phyloP scores from a whole-genome alignment of 169 alveolate genomes.

The Plasmodium knowlesi region DNA sequence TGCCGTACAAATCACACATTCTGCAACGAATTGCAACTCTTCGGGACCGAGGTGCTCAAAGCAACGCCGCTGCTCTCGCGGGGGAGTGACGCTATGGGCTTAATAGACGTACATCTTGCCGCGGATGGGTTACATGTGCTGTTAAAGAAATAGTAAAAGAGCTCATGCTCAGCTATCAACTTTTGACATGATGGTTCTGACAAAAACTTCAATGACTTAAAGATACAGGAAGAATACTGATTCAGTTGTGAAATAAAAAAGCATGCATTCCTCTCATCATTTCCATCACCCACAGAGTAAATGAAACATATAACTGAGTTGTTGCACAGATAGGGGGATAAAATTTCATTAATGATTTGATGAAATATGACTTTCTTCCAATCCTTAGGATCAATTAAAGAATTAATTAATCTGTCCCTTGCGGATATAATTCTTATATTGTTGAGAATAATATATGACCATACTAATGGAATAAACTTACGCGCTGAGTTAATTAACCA shows the following conservation, averaged over 20 bases:
- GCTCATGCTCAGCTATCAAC: slow-evolving; percentile 85
- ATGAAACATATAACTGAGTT: slow-evolving; percentile 82
- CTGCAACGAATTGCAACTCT: not conserved
- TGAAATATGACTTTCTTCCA: slow-evolving; percentile 87
- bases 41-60: not conserved
- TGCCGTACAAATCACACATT: not conserved
- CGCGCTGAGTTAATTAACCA: slow-evolving; percentile 88
- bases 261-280: slow-evolving; percentile 91
- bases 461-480: slow-evolving; percentile 84
- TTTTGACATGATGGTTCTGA: slow-evolving; percentile 87
- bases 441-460: slow-evolving; percentile 81
- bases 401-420: slow-evolving; percentile 85
- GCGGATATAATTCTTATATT: slow-evolving; percentile 88
- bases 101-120: not conserved
- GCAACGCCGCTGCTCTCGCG: not conserved
- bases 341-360: slow-evolving; percentile 83
- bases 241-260: slow-evolving; percentile 83
- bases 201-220: slow-evolving; percentile 87
- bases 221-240: slow-evolving; percentile 83
- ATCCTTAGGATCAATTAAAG: slow-evolving; percentile 86
- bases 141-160: slow-evolving; percentile 78
- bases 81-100: not conserved
- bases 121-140: slow-evolving; percentile 41
- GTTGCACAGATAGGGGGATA: slow-evolving; percentile 79
- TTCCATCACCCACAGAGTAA: slow-evolving; percentile 90